Evolutionary conservation across 2,329 filamentous ascomycete species (phyloP).

Genomic region (Zymoseptoria brevis): DNA sequence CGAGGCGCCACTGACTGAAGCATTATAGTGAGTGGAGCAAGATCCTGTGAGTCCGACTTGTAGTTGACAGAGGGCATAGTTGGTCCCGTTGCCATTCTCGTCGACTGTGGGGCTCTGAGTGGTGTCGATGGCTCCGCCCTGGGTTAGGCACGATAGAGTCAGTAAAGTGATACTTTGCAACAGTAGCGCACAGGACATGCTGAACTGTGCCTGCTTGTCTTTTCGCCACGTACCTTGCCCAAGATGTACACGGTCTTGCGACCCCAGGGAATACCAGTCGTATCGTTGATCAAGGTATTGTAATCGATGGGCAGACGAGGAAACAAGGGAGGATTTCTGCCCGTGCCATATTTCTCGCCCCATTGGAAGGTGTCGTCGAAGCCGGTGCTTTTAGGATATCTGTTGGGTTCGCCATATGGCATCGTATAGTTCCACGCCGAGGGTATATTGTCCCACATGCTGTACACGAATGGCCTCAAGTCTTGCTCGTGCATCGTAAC

Average conservation of each 20-base stretch:
- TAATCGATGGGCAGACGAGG: constrained; percentile 49
- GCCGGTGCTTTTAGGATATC: constrained; percentile 14
- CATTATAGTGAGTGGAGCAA: constrained; percentile 55
- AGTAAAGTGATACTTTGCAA: no score
- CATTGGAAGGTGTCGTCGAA: constrained; percentile 67
- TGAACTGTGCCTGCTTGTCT: no score
- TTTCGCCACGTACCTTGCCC: constrained; percentile 35
- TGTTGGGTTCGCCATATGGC: no score
- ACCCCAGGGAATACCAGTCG: constrained; percentile 27
- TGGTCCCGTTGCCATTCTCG: constrained; percentile 12
- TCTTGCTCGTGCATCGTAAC: constrained; percentile 55
- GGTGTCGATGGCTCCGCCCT: constrained; percentile 13
- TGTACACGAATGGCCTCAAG: constrained; percentile 57
- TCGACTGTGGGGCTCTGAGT: not conserved
- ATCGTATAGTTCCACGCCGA: no score
- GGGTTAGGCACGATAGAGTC: no score
- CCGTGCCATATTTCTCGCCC: constrained; percentile 42
- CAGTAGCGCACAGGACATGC: no score
- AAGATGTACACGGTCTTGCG: constrained; percentile 59
- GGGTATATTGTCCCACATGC: constrained; percentile 56
- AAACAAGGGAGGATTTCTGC: constrained; percentile 33
- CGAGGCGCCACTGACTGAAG: constrained; percentile 44
- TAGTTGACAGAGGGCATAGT: constrained; percentile 62
- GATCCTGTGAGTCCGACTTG: constrained; percentile 54
- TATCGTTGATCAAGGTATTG: constrained; percentile 59